Base-by-base conservation (phyloP, 1,284 basidiomycete species). In the Tylopilus microsporus region DNA sequence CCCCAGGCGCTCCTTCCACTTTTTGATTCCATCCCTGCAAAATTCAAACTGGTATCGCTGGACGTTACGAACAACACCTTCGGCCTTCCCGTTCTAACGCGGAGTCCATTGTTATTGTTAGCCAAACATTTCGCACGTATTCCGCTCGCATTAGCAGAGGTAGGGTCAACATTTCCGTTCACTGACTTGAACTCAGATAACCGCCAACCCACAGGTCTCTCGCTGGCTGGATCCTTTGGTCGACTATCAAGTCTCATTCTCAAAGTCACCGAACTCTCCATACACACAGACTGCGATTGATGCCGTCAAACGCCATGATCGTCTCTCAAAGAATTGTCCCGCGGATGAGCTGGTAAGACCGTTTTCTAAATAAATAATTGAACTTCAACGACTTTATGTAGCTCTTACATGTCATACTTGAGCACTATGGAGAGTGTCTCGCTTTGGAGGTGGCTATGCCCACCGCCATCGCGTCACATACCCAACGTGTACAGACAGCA, bases 251-350 rank as follows among this genome's bases (percentile, higher is more conserved):
- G 3, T 37, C 12, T 37, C 36, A 13, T 37, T 37, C 12, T 5
- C 5, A 37, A 10, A 37, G 36, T 11, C 8, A 37, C 12, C 8
- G 3, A 37, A 37, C 11, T 37, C 36, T 34, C 10, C 49, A 6
- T 60, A 60, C 15, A 60, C 52, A 8, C 56, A 60, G 34, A 36
- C 48, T 18, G 56, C 42, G 1, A 53, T 60, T 19, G 52, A 57
- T 8, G 55, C 52, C 15, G 13, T 57, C 8, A 42, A 30, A 15
- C 9, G 15, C 11, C 12, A 19, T 37, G 30, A 30, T 30, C 6
- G 30, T 30, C 41, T 57, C 5, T 13, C 12, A 18, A 53, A 53
- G 11, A 12, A 25, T 9, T 49, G n/a, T n/a, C n/a, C n/a, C n/a
- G n/a, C n/a, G n/a, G n/a, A n/a, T n/a, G n/a, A n/a, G n/a, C n/a